These are phyloP conservation scores for Hippophae tibetana DNA, from an alignment of 306 rosid genomes.

Conservation along the genomic window DNA sequence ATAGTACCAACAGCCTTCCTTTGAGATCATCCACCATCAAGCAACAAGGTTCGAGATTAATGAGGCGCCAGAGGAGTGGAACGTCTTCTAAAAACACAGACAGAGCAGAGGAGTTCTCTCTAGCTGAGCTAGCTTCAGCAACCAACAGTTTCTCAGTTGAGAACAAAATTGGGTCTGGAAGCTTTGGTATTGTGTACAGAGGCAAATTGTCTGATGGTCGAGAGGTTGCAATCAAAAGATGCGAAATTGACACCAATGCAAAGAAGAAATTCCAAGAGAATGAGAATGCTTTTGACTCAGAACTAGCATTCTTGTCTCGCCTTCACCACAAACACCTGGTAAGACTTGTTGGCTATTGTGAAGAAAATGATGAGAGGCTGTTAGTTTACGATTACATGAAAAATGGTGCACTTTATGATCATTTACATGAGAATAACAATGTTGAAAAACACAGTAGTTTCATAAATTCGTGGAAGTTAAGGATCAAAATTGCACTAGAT, in stretches of 20 bases:
- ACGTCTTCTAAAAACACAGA: conserved; percentile 80
- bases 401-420: conserved; percentile 76
- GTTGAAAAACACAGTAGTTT: conserved; percentile 41
- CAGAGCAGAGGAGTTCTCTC: conserved; percentile 62
- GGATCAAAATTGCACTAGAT: conserved; percentile 81
- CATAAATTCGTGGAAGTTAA: conserved; percentile 66
- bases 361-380: conserved; percentile 72
- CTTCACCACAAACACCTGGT: conserved; percentile 88
- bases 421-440: conserved; percentile 64
- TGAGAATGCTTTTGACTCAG: conserved; percentile 87
- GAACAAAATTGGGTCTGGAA: conserved; percentile 76
- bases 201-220: conserved; percentile 70
- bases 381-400: conserved; percentile 87
- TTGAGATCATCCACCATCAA: conserved; percentile 49
- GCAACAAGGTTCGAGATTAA: conserved; percentile 67
- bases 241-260: conserved; percentile 33
- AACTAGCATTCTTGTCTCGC: conserved; percentile 73
- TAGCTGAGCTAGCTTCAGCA: conserved; percentile 62
- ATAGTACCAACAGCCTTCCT: conserved; percentile 52
- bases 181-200: conserved; percentile 78
- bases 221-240: conserved; percentile 79
- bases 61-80: conserved; percentile 91
- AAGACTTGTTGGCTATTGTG: conserved; percentile 77
- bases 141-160: conserved; percentile 49
- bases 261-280: conserved; percentile 71